phyloP scores from a whole-genome alignment of 2,329 filamentous ascomycete genomes.

The Paecilomyces sp. region DNA sequence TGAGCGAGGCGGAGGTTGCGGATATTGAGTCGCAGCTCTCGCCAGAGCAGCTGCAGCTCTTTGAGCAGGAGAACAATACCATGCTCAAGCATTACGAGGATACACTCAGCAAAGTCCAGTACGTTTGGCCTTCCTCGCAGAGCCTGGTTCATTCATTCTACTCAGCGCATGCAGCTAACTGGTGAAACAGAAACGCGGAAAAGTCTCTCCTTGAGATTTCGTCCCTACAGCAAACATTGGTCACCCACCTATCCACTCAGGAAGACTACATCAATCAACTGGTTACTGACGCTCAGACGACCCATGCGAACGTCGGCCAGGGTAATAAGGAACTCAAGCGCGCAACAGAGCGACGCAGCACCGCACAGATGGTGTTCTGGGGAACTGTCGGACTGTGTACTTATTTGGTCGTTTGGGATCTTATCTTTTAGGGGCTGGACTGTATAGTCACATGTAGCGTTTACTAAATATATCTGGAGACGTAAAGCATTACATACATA shows the following conservation, averaged over 20 bases:
- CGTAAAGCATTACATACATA: not conserved
- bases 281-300: constrained; percentile 73
- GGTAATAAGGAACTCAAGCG: constrained; percentile 89
- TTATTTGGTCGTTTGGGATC: constrained; percentile 70
- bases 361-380: constrained; percentile 72
- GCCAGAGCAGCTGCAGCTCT: constrained; percentile 82
- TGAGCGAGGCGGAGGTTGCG: constrained; percentile 26
- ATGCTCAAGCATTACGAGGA: constrained; percentile 92
- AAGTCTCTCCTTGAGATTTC: constrained; percentile 88
- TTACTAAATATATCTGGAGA: not conserved
- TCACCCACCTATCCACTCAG: constrained; percentile 77
- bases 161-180: not conserved
- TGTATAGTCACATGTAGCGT: not conserved
- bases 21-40: constrained; percentile 57
- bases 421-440: constrained; percentile 46
- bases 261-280: constrained; percentile 84
- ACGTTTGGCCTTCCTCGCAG: constrained; percentile 34
- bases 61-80: constrained; percentile 85
- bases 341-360: constrained; percentile 64
- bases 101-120: constrained; percentile 91
- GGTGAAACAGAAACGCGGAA: constrained; percentile 63
- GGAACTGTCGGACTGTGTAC: constrained; percentile 68
- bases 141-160: not conserved
- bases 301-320: constrained; percentile 75
- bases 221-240: constrained; percentile 82